These are phyloP conservation scores for Chaetomiaceae sp. DNA, from an alignment of 2,329 filamentous ascomycete species.

Conservation along the genomic window DNA sequence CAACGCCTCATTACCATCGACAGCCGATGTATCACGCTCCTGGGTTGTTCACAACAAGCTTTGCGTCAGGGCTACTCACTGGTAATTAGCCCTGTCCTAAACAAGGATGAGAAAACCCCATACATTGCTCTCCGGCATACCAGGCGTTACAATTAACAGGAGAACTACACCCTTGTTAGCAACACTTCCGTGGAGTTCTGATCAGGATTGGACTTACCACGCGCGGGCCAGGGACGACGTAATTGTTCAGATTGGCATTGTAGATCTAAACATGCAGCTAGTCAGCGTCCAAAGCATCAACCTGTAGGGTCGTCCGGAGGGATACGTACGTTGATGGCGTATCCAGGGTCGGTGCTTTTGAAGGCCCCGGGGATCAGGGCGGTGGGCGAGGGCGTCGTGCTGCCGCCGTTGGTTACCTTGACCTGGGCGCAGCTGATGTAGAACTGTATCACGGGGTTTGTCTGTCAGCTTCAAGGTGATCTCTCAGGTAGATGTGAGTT, in stretches of 20 bases:
- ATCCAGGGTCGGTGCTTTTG: conserved; percentile 41
- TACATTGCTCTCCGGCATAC: too few relatives aligned
- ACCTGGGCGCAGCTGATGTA: conserved; percentile 39
- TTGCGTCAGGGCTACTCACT: too few relatives aligned
- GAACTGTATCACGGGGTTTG: conserved; percentile 39
- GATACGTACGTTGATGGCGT: conserved; percentile 39
- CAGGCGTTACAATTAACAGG: neutral
- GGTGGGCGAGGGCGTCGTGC: conserved; percentile 30
- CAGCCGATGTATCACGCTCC: too few relatives aligned
- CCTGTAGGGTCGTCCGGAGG: neutral
- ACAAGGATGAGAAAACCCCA: too few relatives aligned
- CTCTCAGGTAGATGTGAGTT: neutral
- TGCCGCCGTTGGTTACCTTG: conserved; percentile 40
- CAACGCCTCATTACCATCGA: too few relatives aligned
- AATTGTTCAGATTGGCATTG: conserved; percentile 10
- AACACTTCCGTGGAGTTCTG: neutral
- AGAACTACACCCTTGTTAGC: neutral
- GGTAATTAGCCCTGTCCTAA: too few relatives aligned
- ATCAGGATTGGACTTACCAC: conserved; percentile 11
- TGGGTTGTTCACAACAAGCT: too few relatives aligned
- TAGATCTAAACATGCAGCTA: conserved; percentile 10
- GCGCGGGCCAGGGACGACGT: conserved; percentile 15
- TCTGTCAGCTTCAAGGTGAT: too few relatives aligned
- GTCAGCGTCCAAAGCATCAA: neutral
- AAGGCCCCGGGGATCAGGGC: conserved; percentile 40